phyloP scores from a whole-genome alignment of 495 filamentous ascomycete species.

The Penicillium mononematosum region DNA sequence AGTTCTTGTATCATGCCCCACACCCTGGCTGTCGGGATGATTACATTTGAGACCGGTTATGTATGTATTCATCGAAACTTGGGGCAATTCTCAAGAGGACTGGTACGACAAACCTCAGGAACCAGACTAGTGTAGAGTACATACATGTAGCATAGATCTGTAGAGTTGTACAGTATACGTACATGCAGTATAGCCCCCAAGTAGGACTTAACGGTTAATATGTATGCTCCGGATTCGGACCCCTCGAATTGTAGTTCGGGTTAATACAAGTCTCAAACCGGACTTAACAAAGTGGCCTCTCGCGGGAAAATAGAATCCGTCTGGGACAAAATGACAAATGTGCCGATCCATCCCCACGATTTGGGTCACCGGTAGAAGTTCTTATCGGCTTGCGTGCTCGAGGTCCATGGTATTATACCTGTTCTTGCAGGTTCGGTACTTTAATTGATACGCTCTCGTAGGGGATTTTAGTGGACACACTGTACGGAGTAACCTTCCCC shows the following conservation, averaged over 20 bases:
- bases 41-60: conserved; percentile 9
- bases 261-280: conserved; percentile 13
- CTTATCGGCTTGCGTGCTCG: conserved; percentile 17
- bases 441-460: not conserved
- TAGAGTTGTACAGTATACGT: not conserved
- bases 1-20: conserved; percentile 26
- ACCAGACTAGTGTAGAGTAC: not conserved
- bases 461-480: conserved; percentile 1
- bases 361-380: conserved; percentile 34
- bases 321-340: conserved; percentile 44
- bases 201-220: conserved; percentile 19
- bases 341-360: conserved; percentile 44
- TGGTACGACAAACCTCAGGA: conserved; percentile 13
- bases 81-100: conserved; percentile 10
- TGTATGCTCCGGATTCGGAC: conserved; percentile 27
- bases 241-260: conserved; percentile 11
- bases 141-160: too few species aligned
- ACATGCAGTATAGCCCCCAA: not conserved
- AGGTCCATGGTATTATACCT: conserved; percentile 6
- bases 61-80: conserved; percentile 6
- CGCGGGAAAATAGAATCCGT: conserved; percentile 49
- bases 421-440: not conserved
- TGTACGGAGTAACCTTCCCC: conserved; percentile 1
- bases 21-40: conserved; percentile 14
- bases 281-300: conserved; percentile 11